Percentiles rank a stretch among this genome's conserved stretches.
Evolutionary conservation across 805 yeast species (phyloP).

Genomic region (Cyberlindnera maclurae): DNA sequence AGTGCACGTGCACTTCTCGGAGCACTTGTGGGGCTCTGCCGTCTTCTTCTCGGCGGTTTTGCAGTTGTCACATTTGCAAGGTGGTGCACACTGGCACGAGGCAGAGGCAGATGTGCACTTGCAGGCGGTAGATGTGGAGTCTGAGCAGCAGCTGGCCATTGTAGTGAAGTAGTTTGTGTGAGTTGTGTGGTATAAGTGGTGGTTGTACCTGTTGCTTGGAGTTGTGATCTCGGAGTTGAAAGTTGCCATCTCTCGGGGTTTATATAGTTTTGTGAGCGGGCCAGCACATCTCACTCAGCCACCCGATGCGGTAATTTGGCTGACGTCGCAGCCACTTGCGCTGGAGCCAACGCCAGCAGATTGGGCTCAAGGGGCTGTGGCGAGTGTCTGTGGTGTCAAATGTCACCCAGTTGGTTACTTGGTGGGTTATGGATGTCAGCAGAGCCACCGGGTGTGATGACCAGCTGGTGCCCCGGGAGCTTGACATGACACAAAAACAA

Average conservation of each 20-base stretch:
- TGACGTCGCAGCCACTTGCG: no score
- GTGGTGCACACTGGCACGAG: conserved; percentile 2
- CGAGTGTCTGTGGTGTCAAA: no score
- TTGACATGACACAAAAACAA: conserved; percentile 1
- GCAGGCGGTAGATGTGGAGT: background rate
- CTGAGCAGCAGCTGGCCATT: conserved; percentile 5
- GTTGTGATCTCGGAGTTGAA: background rate
- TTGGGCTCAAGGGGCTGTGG: no score
- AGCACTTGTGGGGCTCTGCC: conserved; percentile 2
- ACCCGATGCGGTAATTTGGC: no score
- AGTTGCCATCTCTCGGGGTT: background rate
- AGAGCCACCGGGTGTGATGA: no score
- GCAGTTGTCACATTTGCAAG: conserved; percentile 2
- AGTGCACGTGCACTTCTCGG: conserved; percentile 3
- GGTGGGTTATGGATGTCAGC: no score
- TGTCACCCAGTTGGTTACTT: no score
- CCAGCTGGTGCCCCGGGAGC: no score
- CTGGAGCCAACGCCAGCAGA: no score
- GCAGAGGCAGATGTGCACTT: background rate
- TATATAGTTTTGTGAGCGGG: background rate
- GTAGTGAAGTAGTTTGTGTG: background rate
- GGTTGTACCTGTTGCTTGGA: background rate
- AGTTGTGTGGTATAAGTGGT: background rate
- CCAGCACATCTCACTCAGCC: no score
- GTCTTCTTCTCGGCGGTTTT: conserved; percentile 2